Evolutionary conservation across 441 rosid genomes (phyloP), one percentile per base, ranked within the genome.

Genomic region (Croton setiger): DNA sequence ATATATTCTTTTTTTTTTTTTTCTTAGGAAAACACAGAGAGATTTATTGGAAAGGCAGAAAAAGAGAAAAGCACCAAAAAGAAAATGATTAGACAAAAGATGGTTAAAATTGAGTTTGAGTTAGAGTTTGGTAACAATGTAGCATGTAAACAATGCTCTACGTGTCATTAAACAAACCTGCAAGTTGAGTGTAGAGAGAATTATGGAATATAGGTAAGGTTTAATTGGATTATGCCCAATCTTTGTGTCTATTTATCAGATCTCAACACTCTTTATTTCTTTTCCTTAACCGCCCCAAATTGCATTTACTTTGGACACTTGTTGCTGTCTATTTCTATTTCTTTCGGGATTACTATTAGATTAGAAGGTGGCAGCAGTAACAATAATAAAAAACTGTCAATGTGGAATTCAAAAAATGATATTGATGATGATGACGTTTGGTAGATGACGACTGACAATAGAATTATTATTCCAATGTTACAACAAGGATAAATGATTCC

Each of bases 241-340:
- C 13, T 60, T 60, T 37, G 31, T n/a, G 63, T 60, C 47, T 0
- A 59, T 59, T 59, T 59, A 21, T 0, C 39, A 60, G 64, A 56
- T 68, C 55, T 60, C 49, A 64, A 72, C 61, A 72, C 39, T 52
- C 56, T 39, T 5, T 9, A 36, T 59, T 47, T 65, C 60, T 69
- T 72, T n/a, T 67, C 58, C 75, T 73, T 73, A 66, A 62, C 44
- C 75, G 54, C 54, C 74, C 72, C 66, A 73, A 77, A 66, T 57
- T 77, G 72, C 33, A 17, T 21, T 41, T 39, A 49, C 47, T 69
- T 60, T 15, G 23, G 44, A 13, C 74, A n/a, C 21, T 54, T 64
- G 56, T 56, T 15, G 57, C 63, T 49, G 61, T 61, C 69, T 57
- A 57, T 18, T 13, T 65, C 60, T 27, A 27, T 27, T 27, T 27